Percentiles rank a stretch among this genome's conserved stretches.
Evolutionary conservation across 257 asterid genomes (phyloP).

Genomic region (Jaltomata sinuosa): DNA sequence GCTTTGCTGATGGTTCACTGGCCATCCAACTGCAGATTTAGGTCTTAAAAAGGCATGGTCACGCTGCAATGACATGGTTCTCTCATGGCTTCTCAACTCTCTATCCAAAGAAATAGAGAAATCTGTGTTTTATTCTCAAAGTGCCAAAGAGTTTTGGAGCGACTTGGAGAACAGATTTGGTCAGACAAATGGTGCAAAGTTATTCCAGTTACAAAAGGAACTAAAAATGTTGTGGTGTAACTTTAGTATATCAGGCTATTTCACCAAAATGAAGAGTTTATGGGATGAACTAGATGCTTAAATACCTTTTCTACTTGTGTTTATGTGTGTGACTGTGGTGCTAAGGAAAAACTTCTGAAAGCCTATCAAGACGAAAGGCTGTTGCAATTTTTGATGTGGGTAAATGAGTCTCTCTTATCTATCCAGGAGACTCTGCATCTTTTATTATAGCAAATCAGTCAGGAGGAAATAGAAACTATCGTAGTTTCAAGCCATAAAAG

Average conservation of each 20-base stretch:
- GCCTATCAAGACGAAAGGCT: not conserved
- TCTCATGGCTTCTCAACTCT: not conserved
- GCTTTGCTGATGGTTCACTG: not conserved
- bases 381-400: not conserved
- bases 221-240: not conserved
- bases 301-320: not conserved
- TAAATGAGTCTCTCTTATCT: not conserved
- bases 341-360: not conserved
- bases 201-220: not conserved
- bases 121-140: not conserved
- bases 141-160: not conserved
- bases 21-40: not conserved
- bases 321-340: not conserved
- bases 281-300: not conserved
- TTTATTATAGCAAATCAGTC: not conserved
- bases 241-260: not conserved
- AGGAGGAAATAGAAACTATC: not conserved
- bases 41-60: not conserved
- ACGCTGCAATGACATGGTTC: not conserved
- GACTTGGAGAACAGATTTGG: not conserved
- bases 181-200: not conserved
- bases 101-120: not conserved
- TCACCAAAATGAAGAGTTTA: not conserved
- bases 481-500: no score
- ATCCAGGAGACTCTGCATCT: not conserved